phyloP scores from a whole-genome alignment of 345 rosid genomes.

The Nephelium lappaceum region DNA sequence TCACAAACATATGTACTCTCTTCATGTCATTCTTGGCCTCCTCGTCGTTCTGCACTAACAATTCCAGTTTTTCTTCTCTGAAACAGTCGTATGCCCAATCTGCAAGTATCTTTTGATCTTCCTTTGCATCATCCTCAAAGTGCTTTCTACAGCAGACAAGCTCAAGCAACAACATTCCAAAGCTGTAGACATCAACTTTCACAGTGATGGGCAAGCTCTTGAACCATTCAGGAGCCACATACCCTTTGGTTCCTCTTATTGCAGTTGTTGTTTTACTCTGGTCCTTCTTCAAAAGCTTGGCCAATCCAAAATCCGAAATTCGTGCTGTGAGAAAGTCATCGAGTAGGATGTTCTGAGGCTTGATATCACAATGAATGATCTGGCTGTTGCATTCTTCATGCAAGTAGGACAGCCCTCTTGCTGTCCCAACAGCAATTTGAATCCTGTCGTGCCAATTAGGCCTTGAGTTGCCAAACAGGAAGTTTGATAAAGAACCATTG shows the following conservation, averaged over 20 bases:
- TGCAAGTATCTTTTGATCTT: constrained; percentile 10
- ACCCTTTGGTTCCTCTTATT: constrained; percentile 21
- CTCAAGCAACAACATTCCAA: background rate
- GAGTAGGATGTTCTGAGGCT: constrained; percentile 31
- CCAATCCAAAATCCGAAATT: constrained; percentile 31
- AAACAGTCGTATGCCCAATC: constrained; percentile 24
- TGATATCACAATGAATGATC: constrained; percentile 34
- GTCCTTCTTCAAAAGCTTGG: constrained; percentile 16
- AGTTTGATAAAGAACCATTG: constrained; percentile 17
- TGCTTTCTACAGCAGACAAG: constrained; percentile 2
- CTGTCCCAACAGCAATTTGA: constrained; percentile 16
- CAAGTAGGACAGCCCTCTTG: constrained; percentile 24
- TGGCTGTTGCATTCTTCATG: constrained; percentile 28
- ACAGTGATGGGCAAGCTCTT: constrained; percentile 3
- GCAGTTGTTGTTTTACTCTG: constrained; percentile 15
- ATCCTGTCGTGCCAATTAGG: constrained; percentile 23
- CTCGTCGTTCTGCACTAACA: constrained; percentile 21
- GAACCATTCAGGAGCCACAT: constrained; percentile 26
- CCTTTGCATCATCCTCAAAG: background rate
- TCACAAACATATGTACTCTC: background rate
- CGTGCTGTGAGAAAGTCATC: constrained; percentile 19
- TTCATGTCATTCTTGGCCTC: constrained; percentile 12
- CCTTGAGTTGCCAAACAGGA: background rate
- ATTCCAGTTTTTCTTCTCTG: constrained; percentile 7
- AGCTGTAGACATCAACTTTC: constrained; percentile 17